Evolutionary conservation across 2,329 filamentous ascomycete genomes (phyloP), one percentile per base, ranked within the genome.

Genomic region (Colletotrichum acutatum): DNA sequence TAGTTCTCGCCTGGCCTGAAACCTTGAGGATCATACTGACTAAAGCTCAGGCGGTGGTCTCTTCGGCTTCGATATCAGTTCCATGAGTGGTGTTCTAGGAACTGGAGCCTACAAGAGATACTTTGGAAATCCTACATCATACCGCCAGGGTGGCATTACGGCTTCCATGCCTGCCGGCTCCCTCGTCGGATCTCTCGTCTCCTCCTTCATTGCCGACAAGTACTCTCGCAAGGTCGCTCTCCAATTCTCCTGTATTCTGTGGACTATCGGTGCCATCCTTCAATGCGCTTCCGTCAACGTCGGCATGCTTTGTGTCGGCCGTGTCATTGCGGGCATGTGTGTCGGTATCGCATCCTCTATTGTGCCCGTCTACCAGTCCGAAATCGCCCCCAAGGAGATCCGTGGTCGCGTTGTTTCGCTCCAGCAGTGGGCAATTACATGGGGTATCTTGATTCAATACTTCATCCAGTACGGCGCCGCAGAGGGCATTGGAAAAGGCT

Each of bases 61-160:
- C 30, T 95, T 95, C 78, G 94, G 93, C 77, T 95, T 95, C 79
- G 93, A 95, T 82, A 94, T 95, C 77, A 90, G 89, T 68, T 93
- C 91, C 56, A 94, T 95, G 92, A 91, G 89, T 49, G 90, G 89
- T 58, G 89, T 91, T 28, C 85, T 95, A 49, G 90, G 90, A 34
- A 93, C 91, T 0, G 82, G 90, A 69, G 88, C 91, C 59, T 95
- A 95, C 80, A 90, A 90, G 76, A 90, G 89, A 77, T 95, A 93
- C 81, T 95, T 95, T 83, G 85, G 90, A 77, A 88, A 94, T 67
- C 88, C 88, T 3, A 79, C 80, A 22, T 87, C 85, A 1, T 86
- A 89, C 76, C 84, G 87, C 0, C 92, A 94, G 81, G 92, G 92
- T 57, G 92, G 88, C 58, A 94, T 94, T 79, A 93, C 92, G 3